Conservation (phyloP, 2,329 filamentous ascomycete species). For the Claviceps sp. region DNA sequence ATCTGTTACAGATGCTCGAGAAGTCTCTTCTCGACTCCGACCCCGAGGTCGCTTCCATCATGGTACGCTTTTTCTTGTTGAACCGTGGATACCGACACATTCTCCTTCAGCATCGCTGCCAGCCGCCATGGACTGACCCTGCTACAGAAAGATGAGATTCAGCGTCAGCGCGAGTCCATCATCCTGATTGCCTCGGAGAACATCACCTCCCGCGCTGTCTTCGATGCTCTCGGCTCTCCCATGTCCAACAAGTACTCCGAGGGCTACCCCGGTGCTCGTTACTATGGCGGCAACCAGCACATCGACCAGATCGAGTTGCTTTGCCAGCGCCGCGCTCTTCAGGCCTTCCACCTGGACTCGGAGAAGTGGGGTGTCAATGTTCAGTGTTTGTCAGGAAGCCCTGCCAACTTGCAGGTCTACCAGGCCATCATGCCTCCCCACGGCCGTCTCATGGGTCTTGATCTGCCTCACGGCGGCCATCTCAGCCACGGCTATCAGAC, state of each 20-base stretch:
- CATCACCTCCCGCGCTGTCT: constrained; percentile 95
- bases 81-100: neutral
- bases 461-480: constrained; percentile 88
- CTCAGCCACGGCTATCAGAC: constrained; percentile 97
- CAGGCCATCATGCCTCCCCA: constrained; percentile 93
- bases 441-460: constrained; percentile 92
- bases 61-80: constrained; percentile 46
- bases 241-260: constrained; percentile 99
- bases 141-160: constrained; percentile 70
- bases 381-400: constrained; percentile 82
- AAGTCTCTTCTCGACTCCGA: constrained; percentile 84
- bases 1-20: constrained; percentile 66
- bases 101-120: neutral
- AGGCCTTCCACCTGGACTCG: constrained; percentile 75
- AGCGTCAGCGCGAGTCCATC: constrained; percentile 96
- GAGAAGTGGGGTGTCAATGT: constrained; percentile 98
- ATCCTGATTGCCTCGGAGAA: constrained; percentile 98
- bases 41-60: constrained; percentile 89
- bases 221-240: constrained; percentile 87
- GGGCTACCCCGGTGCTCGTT: constrained; percentile 93
- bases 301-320: constrained; percentile 93
- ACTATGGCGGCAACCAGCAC: constrained; percentile 98
- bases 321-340: constrained; percentile 86
- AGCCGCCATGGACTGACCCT: constrained; percentile 20
- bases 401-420: constrained; percentile 96